Evolutionary conservation across 495 filamentous ascomycete genomes (phyloP), one percentile per base, ranked within the genome.

Genomic region (Penicillium chermesinum): DNA sequence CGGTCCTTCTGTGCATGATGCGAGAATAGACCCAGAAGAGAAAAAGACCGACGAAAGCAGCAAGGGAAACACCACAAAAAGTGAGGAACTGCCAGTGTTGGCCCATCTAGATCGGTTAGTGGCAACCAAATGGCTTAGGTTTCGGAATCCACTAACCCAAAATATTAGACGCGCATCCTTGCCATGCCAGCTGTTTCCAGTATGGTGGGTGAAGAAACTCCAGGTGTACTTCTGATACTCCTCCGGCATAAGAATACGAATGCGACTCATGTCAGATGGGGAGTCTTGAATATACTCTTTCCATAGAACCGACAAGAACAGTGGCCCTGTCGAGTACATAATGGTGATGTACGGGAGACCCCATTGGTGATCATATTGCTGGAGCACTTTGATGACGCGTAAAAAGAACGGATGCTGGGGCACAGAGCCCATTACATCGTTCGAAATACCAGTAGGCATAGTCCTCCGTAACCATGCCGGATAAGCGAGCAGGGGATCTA

Each of bases 251-350:
- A 88, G 64, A 15, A 79, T 69, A 7, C 76, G 67, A 21, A 80
- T 76, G 7, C 77, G 72, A 3, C 55, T 66, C 0, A 58, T 54
- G 38, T 76, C 72, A 37, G 46, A 58, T 0, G 66, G 67, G 32
- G 54, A 58, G 3, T 64, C 64, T 18, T 56, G 61, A 69, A 83
- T 82, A 52, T 89, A 89, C 59, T 88, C 74, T 62, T 87, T 84
- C 89, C 89, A 95, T 44, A 95, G 79, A 25, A 91, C 82, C 35
- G 83, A 88, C 48, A 90, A 70, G 69, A 91, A 95, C 48, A 93
- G 73, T 16, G 89, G 89, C 8, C 89, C 89, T 7, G 88, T 93
- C 15, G 81, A 80, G 54, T 86, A 91, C 85, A 91, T 95, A 52
- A 95, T 85, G 15, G 87, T 91, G 50, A 93, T 84, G 64, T 93